A percentile compares a stretch with the other conserved stretches of the same genome.
These are phyloP conservation scores for Pythium periplocum DNA, from an alignment of 352 stramenopile genomes.

Conservation along the genomic window DNA sequence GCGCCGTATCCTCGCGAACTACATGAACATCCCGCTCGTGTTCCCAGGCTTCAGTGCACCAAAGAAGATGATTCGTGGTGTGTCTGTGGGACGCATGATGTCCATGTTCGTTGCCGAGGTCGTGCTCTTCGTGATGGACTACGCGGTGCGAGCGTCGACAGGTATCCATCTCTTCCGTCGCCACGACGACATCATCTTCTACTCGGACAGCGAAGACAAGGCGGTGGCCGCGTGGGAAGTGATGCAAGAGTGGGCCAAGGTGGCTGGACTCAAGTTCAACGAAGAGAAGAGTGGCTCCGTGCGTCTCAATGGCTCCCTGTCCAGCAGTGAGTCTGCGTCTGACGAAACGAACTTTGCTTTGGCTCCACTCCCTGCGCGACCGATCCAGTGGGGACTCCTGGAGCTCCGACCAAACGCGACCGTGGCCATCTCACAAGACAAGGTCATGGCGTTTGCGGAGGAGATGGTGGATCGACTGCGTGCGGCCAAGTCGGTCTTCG, in stretches of 20 bases:
- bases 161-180: constrained; percentile 31
- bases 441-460: constrained; percentile 27
- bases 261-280: constrained; percentile 33
- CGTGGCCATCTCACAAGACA: constrained; percentile 26
- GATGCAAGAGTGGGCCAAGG: constrained; percentile 24
- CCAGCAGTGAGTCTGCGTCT: constrained; percentile 1
- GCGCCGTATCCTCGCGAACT: constrained; percentile 25
- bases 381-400: constrained; percentile 41
- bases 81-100: constrained; percentile 42
- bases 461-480: constrained; percentile 33
- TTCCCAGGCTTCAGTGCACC: constrained; percentile 27
- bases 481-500: constrained; percentile 28
- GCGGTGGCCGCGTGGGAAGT: constrained; percentile 26
- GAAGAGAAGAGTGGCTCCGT: constrained; percentile 35
- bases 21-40: constrained; percentile 33
- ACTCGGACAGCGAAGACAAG: constrained; percentile 23
- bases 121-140: constrained; percentile 46
- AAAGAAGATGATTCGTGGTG: constrained; percentile 27
- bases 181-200: constrained; percentile 51
- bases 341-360: constrained; percentile 9
- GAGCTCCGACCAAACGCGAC: constrained; percentile 31
- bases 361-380: constrained; percentile 19
- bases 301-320: constrained; percentile 10
- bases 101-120: constrained; percentile 35
- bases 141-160: constrained; percentile 24